Base-by-base conservation (phyloP, 768 basidiomycete species). In the Chiua virens region DNA sequence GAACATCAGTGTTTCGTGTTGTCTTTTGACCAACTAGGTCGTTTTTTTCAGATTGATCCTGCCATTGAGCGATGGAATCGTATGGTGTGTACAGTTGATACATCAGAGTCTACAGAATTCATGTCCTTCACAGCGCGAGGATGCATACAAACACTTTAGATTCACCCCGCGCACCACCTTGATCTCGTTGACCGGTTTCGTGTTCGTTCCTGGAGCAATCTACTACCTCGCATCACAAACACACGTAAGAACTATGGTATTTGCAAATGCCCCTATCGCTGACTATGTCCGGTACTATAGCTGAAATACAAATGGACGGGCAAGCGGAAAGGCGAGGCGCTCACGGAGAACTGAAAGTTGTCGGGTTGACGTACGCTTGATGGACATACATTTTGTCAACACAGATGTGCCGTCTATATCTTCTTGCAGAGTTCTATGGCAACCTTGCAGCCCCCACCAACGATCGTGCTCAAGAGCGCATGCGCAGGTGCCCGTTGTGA, bases 401-500 rank as follows among this genome's bases (percentile, higher is more conserved):
- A 41, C 11, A n/a, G 25, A 57, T 40, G 38, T 25, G 36, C 11
- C 11, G 27, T 52, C 73, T 74, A 97, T 48, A 96, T 65, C 61
- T 84, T 77, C 73, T 89, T 94, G 75, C 91, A 94, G 45, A 95
- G 66, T 67, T 88, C 86, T 71, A 98, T 96, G 13, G 95, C 95
- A 21, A 85, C 74, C 70, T 87, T 90, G 71, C 95, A 98, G 3
- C 93, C 93, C 4, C 75, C 79, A 3, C 89, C 92, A 11, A 98
- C 79, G 22, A 93, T 71, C 8, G 90, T 87, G 59, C 91, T 94
- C 50, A 98, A 71, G 38, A 98, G 72, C 2, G 92, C 91, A 68
- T 98, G 93, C 37, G 87, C 93, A 2, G 95, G 93, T 20, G 93
- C 93, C 45, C 86, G 80, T 68, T 97, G 95, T 22, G 92, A 86